These are phyloP conservation scores for Globisporangium nunn DNA, from an alignment of 352 stramenopile genomes.

Conservation along the genomic window DNA sequence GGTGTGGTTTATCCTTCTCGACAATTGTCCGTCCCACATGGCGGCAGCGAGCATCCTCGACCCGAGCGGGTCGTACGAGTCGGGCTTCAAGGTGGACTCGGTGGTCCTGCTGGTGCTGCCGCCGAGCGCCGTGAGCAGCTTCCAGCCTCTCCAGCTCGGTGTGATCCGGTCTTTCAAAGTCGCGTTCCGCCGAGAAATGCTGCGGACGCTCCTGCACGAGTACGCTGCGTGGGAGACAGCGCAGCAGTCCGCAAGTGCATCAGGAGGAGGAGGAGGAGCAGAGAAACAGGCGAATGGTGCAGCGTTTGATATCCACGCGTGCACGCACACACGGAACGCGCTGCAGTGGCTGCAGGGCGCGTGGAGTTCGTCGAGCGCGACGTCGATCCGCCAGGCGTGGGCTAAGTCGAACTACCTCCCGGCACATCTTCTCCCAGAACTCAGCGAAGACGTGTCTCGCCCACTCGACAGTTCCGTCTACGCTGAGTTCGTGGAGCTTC, in stretches of 20 bases:
- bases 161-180: constrained; percentile 53
- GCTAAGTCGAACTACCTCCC: constrained; percentile 27
- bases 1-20: constrained; percentile 63
- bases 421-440: constrained; percentile 20
- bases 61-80: constrained; percentile 44
- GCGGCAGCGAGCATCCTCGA: constrained; percentile 55
- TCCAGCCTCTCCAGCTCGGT: constrained; percentile 56
- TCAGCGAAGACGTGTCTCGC: constrained; percentile 11
- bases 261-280: background rate
- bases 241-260: background rate
- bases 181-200: constrained; percentile 51
- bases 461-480: constrained; percentile 6
- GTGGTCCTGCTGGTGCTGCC: constrained; percentile 62
- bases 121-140: constrained; percentile 24
- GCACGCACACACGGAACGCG: constrained; percentile 40
- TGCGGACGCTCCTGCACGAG: constrained; percentile 35
- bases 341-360: constrained; percentile 36
- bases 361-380: constrained; percentile 24
- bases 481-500: constrained; percentile 18
- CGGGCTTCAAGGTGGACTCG: constrained; percentile 56
- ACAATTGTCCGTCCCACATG: constrained; percentile 56
- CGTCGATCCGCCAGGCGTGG: constrained; percentile 39
- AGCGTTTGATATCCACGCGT: constrained; percentile 32
- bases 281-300: background rate
- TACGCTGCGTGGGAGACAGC: constrained; percentile 7